Conservation (phyloP, 2,329 filamentous ascomycete genomes). For the Calonectria leucothoes region DNA sequence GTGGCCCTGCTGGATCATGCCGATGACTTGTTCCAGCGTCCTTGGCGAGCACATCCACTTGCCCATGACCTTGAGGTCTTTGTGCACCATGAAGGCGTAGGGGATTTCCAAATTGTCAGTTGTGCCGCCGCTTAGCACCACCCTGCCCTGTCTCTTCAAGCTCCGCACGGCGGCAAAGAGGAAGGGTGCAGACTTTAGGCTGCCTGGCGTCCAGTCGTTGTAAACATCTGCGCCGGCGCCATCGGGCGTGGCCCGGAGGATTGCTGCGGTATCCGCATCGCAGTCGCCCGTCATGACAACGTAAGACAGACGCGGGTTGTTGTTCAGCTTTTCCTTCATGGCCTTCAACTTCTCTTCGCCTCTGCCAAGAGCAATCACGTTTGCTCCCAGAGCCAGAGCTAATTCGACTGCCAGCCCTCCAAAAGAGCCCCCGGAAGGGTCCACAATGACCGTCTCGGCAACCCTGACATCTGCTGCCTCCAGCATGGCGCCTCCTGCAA, state of each 20-base stretch:
- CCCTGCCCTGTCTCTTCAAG: conserved; percentile 9
- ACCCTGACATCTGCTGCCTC: conserved; percentile 19
- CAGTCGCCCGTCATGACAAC: conserved; percentile 18
- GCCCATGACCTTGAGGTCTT: conserved; percentile 18
- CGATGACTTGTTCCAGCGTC: conserved; percentile 3
- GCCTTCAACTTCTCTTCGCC: background rate
- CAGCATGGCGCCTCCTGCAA: conserved; percentile 12
- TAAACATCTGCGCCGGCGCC: conserved; percentile 9
- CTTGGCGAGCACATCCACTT: conserved; percentile 15
- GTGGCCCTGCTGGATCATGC: conserved; percentile 11
- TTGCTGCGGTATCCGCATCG: background rate
- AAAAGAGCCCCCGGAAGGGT: conserved; percentile 19
- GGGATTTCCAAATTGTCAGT: conserved; percentile 4
- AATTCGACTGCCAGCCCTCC: conserved; percentile 7
- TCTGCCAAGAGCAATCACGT: conserved; percentile 5
- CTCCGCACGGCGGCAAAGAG: conserved; percentile 6
- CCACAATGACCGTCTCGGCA: conserved; percentile 20
- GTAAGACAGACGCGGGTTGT: conserved; percentile 3
- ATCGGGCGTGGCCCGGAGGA: conserved; percentile 11
- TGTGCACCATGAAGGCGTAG: conserved; percentile 7
- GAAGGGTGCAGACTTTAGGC: background rate
- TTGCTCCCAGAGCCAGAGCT: background rate
- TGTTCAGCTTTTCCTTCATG: conserved; percentile 14
- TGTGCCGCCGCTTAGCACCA: conserved; percentile 9
- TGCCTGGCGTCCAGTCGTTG: conserved; percentile 9